phyloP scores from a whole-genome alignment of 179 eudicot species.

The Heliamphora ciliata region DNA sequence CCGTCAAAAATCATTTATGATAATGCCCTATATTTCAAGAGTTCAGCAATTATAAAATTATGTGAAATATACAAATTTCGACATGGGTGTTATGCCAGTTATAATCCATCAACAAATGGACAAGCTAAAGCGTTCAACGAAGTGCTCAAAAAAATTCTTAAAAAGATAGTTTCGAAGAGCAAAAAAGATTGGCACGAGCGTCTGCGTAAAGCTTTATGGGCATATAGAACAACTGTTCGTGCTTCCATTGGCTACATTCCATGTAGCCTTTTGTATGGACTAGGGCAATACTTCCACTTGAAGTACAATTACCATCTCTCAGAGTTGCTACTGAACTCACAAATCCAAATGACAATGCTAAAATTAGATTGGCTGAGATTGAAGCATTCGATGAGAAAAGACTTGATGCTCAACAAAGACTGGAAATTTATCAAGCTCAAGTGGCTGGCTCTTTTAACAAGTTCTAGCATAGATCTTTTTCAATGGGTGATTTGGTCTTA shows the following conservation, averaged over 20 bases:
- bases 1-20: background rate
- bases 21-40: background rate
- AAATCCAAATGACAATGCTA: conserved; percentile 10
- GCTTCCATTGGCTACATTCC: background rate
- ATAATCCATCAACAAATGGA: conserved; percentile 8
- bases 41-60: background rate
- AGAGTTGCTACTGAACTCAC: conserved; percentile 3
- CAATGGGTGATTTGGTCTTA: conserved; percentile 7
- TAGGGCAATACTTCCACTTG: background rate
- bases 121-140: background rate
- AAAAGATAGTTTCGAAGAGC: conserved; percentile 10
- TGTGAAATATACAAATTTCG: background rate
- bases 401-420: background rate
- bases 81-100: background rate
- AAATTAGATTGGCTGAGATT: conserved; percentile 4
- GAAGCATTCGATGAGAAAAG: conserved; percentile 1
- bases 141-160: background rate
- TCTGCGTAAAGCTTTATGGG: background rate
- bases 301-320: background rate
- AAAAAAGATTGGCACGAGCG: conserved; percentile 6
- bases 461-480: background rate
- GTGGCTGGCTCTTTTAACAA: background rate
- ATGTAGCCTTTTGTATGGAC: background rate
- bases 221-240: conserved; percentile 2
- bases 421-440: background rate